Evolutionary conservation across 139 green algal species (phyloP).

Genomic region (Closterium sp.): DNA sequence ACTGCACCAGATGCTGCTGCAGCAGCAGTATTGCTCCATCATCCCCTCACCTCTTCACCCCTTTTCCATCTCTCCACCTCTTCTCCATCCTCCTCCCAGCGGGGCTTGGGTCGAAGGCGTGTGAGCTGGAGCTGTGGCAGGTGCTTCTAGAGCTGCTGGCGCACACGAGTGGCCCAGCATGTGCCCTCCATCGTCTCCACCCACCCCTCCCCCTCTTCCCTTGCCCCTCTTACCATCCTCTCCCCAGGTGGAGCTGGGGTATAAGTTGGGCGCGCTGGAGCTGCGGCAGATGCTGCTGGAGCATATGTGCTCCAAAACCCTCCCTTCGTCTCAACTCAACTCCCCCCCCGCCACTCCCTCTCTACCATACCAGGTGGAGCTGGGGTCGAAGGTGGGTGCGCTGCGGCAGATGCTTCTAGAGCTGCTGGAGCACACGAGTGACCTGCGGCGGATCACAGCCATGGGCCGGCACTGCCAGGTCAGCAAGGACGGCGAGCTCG

Average conservation of each 20-base stretch:
- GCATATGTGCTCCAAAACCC: not conserved
- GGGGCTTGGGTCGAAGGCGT: no score
- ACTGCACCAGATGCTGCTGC: slow-evolving; percentile 52
- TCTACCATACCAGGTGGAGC: slow-evolving; percentile 5
- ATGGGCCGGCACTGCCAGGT: slow-evolving; percentile 19
- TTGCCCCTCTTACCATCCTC: no score
- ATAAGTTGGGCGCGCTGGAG: slow-evolving; percentile 15
- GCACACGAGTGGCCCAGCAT: not conserved
- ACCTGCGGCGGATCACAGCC: slow-evolving; percentile 48
- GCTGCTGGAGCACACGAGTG: slow-evolving; percentile 54
- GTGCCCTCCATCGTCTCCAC: not conserved
- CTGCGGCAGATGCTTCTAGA: slow-evolving; percentile 57
- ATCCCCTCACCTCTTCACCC: no score
- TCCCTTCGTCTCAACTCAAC: no score
- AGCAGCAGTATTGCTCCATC: no score
- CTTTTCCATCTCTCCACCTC: no score
- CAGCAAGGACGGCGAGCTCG: not conserved
- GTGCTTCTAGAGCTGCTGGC: slow-evolving; percentile 49
- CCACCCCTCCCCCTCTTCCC: no score
- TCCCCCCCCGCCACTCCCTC: not conserved
- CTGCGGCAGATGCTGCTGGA: slow-evolving; percentile 49
- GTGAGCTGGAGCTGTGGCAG: no score
- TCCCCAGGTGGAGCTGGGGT: slow-evolving; percentile 30
- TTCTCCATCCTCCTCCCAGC: no score
- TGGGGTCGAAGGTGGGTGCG: slow-evolving; percentile 38